A percentile compares a stretch with the other conserved stretches of the same genome.
These are phyloP conservation scores for Plasmopara muralis DNA, from an alignment of 352 stramenopile genomes.

Conservation along the genomic window DNA sequence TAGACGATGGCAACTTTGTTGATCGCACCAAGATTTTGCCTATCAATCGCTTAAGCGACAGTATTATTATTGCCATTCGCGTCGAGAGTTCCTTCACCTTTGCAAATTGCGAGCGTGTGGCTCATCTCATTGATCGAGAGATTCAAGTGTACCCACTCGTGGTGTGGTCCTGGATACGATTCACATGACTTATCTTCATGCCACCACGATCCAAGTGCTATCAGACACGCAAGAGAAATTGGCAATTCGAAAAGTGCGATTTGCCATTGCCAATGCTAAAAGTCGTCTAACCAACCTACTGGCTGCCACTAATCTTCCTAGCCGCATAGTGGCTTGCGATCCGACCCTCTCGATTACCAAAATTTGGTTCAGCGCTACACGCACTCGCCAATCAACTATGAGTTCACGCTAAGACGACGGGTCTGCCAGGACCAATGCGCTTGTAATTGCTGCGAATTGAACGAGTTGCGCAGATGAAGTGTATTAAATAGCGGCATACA, in stretches of 20 bases:
- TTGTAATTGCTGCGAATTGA: no score
- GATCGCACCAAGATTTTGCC: constrained; percentile 25
- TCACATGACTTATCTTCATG: constrained; percentile 53
- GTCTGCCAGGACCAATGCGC: no score
- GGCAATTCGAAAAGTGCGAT: constrained; percentile 27
- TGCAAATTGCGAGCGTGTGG: constrained; percentile 49
- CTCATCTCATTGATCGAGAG: constrained; percentile 30
- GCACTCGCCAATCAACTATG: no score
- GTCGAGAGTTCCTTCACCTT: constrained; percentile 56
- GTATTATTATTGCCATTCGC: constrained; percentile 36
- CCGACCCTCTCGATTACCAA: background rate
- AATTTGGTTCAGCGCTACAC: no score
- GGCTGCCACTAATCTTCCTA: constrained; percentile 34
- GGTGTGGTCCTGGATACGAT: constrained; percentile 42
- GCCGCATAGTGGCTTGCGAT: constrained; percentile 10
- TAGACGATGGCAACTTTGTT: constrained; percentile 35
- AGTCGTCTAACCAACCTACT: constrained; percentile 31
- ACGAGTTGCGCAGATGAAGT: no score
- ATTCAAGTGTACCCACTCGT: constrained; percentile 28
- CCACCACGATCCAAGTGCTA: constrained; percentile 52
- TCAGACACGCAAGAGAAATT: constrained; percentile 56
- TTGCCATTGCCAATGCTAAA: constrained; percentile 42
- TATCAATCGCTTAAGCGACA: constrained; percentile 17
- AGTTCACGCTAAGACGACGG: no score
- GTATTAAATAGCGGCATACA: no score